Conservation (phyloP, 257 asterid genomes). For the Lantana camara region DNA sequence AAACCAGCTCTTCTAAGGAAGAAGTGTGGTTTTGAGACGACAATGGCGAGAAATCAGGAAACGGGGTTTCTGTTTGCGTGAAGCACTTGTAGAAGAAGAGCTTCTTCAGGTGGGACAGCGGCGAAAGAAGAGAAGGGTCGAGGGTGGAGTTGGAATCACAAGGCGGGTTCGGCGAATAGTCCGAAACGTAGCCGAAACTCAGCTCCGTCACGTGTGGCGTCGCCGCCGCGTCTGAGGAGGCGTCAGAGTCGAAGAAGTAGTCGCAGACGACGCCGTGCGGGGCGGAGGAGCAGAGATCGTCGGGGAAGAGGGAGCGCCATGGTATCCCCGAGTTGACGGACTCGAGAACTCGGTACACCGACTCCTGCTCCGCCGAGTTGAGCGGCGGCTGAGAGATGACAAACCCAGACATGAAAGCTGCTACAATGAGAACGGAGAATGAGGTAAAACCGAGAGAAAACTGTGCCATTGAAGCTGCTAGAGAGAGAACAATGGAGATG, state of each 20-base stretch:
- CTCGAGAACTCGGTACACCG: slow-evolving; percentile 65
- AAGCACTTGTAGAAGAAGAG: slow-evolving; percentile 85
- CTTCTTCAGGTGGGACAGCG: slow-evolving; percentile 55
- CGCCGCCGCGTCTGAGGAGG: slow-evolving; percentile 18
- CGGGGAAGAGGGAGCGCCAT: slow-evolving; percentile 79
- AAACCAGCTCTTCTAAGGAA: slow-evolving; percentile 60
- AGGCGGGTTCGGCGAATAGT: slow-evolving; percentile 77
- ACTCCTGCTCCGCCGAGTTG: slow-evolving; percentile 62
- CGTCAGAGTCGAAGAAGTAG: slow-evolving; percentile 37
- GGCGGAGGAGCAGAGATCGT: slow-evolving; percentile 75
- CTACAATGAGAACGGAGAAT: slow-evolving; percentile 15
- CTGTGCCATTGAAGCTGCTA: slow-evolving; percentile 29
- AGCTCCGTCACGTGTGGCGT: slow-evolving; percentile 69
- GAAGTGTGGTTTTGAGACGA: slow-evolving; percentile 9
- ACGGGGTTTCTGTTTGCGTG: slow-evolving; percentile 29
- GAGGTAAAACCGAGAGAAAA: slow-evolving; percentile 5
- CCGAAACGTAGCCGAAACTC: slow-evolving; percentile 81
- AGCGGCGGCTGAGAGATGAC: slow-evolving; percentile 64
- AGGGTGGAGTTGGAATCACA: slow-evolving; percentile 55
- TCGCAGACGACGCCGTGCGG: slow-evolving; percentile 94
- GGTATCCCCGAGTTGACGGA: slow-evolving; percentile 58
- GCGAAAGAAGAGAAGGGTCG: slow-evolving; percentile 44
- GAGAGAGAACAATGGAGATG: background rate
- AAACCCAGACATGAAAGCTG: slow-evolving; percentile 6
- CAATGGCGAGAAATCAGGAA: slow-evolving; percentile 54